Evolutionary conservation across 1,284 basidiomycete genomes (phyloP), one percentile per base, ranked within the genome.

Genomic region (Puccinia polysora): DNA sequence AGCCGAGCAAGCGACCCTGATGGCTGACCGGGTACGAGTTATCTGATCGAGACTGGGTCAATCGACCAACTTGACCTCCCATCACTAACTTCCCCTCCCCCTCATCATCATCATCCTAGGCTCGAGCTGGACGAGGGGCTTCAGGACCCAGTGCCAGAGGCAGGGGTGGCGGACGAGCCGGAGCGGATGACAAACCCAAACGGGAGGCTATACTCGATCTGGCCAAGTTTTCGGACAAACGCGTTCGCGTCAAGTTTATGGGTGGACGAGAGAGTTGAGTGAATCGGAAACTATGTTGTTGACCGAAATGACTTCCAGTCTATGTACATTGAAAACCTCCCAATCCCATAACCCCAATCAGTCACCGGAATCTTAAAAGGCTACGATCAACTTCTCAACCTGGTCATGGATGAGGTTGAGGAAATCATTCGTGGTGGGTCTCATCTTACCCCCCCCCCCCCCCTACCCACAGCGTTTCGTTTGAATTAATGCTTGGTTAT

Each of bases 191-290:
- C 76, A 91, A 91, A 80, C 91, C 91, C 62, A 92, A 91, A 80
- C 86, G 91, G 62, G 95, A 98, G 81, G 90, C 91, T 36, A 97
- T 98, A 80, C 86, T 98, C 34, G 94, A 97, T 81, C 86, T 98
- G 49, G 87, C 89, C 73, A 94, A 95, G 80, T 97, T 96, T 78
- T 88, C 89, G 62, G 91, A 97, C 81, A 88, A 94, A 81, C 85
- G 86, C 75, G 90, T 98, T 79, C 84, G 91, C 69, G 93, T 98
- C 79, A 97, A 97, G 82, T 97, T 98, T 79, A 91, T 91, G 30
- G 95, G 95, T 56, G 95, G 95, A 30, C 84, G 95, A 34, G 91
- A 97, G 85, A 93, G 94, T 91, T 75, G 43, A 68, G 60, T 49
- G 20, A 25, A 12, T n/a, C n/a, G n/a, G n/a, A n/a, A n/a, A n/a